phyloP scores from a whole-genome alignment of 306 rosid species.

The Pterocarpus santalinus region DNA sequence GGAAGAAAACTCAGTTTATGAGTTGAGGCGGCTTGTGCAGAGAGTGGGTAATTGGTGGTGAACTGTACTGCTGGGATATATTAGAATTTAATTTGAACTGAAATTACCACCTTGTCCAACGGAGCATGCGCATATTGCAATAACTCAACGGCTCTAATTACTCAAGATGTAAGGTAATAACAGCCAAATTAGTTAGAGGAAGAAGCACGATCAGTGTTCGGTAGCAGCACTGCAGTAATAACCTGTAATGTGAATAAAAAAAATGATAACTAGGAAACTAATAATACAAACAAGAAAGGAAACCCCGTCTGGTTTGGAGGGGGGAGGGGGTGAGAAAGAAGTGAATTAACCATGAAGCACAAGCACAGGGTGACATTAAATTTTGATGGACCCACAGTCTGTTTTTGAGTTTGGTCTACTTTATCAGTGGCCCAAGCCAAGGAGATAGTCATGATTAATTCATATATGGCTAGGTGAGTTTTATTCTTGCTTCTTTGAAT shows the following conservation, averaged over 20 bases:
- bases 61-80: constrained; percentile 42
- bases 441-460: constrained; percentile 60
- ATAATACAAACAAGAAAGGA: constrained; percentile 38
- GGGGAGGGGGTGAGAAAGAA: neutral
- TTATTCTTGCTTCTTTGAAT: constrained; percentile 44
- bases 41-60: constrained; percentile 56
- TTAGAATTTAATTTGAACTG: neutral
- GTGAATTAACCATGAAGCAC: constrained; percentile 33
- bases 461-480: constrained; percentile 46
- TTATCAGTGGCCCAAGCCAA: constrained; percentile 57
- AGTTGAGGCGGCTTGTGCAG: constrained; percentile 78
- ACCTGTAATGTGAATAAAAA: constrained; percentile 20
- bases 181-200: constrained; percentile 36
- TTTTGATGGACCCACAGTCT: constrained; percentile 62
- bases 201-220: constrained; percentile 32
- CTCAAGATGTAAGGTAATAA: neutral
- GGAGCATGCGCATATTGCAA: no score
- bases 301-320: neutral
- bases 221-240: neutral
- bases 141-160: neutral
- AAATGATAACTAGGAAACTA: neutral
- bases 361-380: constrained; percentile 49
- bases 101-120: constrained; percentile 53
- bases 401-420: constrained; percentile 64
- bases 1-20: constrained; percentile 60